Evolutionary conservation across 805 yeast genomes (phyloP).

Genomic region (Schwanniomyces pseudopolymorphus): DNA sequence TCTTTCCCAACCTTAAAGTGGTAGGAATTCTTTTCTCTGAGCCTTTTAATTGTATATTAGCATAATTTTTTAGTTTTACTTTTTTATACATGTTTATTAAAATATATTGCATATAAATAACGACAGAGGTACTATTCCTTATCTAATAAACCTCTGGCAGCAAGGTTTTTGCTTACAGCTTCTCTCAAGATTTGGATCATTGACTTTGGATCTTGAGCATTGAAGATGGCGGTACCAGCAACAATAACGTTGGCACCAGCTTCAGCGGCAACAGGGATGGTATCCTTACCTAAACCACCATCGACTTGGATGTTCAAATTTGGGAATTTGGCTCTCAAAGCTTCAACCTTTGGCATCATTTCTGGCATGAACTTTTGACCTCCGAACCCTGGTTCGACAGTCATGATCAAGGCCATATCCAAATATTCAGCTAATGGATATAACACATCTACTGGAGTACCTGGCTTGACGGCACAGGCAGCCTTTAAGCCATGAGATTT

Average conservation of each 20-base stretch:
- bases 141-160: slow-evolving; percentile 41
- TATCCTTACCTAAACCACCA: slow-evolving; percentile 89
- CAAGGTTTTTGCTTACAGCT: slow-evolving; percentile 54
- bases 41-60: slow-evolving; percentile 4
- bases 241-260: slow-evolving; percentile 99
- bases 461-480: slow-evolving; percentile 93
- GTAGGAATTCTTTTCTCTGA: not conserved
- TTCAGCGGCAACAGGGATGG: slow-evolving; percentile 82
- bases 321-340: slow-evolving; percentile 72
- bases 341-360: slow-evolving; percentile 94
- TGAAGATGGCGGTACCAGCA: slow-evolving; percentile 93
- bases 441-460: slow-evolving; percentile 81
- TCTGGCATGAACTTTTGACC: slow-evolving; percentile 94
- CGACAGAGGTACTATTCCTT: slow-evolving; percentile 1
- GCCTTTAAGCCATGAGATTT: slow-evolving; percentile 83
- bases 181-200: slow-evolving; percentile 69
- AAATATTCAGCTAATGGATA: slow-evolving; percentile 71
- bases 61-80: slow-evolving; percentile 2
- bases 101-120: slow-evolving; percentile 1
- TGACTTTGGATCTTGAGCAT: slow-evolving; percentile 74
- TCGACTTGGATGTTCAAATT: slow-evolving; percentile 89
- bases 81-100: not conserved
- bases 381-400: slow-evolving; percentile 99
- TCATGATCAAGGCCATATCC: slow-evolving; percentile 97
- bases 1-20: not conserved